phyloP scores from a whole-genome alignment of 306 rosid genomes.

The Casuarina cunninghamiana region DNA sequence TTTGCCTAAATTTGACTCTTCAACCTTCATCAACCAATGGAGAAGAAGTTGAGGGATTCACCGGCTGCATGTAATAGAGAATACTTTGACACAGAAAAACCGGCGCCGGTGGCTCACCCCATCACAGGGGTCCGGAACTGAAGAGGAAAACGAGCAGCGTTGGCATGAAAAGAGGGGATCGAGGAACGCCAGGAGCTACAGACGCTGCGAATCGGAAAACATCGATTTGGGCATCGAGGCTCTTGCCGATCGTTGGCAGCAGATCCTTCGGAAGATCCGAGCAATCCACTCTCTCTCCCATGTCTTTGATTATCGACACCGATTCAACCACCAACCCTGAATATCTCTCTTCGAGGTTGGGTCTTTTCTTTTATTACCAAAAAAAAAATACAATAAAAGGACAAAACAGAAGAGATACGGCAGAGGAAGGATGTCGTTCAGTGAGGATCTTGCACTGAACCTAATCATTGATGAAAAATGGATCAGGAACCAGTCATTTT shows the following conservation, averaged over 20 bases:
- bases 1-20: constrained; percentile 25
- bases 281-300: constrained; percentile 18
- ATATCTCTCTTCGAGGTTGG: too few species aligned
- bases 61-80: constrained; percentile 35
- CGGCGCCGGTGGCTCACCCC: not conserved
- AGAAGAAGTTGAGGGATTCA: constrained; percentile 11
- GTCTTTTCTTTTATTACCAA: too few species aligned
- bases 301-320: too few species aligned
- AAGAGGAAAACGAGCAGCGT: constrained; percentile 22
- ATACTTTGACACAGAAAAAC: constrained; percentile 26
- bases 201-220: constrained; percentile 41
- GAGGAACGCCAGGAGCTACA: constrained; percentile 46
- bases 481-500: too few species aligned
- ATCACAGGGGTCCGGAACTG: not conserved
- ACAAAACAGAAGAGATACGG: too few species aligned
- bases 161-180: constrained; percentile 8
- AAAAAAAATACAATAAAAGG: too few species aligned
- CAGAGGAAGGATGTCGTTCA: too few species aligned
- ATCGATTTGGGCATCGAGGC: constrained; percentile 28
- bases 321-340: too few species aligned
- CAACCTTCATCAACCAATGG: constrained; percentile 37
- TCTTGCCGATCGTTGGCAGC: constrained; percentile 5
- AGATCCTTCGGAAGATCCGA: constrained; percentile 38
- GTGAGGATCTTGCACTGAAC: too few species aligned
- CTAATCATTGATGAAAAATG: too few species aligned